Base-by-base conservation (phyloP, 2,329 filamentous ascomycete genomes). In the Neonectria magnoliae region DNA sequence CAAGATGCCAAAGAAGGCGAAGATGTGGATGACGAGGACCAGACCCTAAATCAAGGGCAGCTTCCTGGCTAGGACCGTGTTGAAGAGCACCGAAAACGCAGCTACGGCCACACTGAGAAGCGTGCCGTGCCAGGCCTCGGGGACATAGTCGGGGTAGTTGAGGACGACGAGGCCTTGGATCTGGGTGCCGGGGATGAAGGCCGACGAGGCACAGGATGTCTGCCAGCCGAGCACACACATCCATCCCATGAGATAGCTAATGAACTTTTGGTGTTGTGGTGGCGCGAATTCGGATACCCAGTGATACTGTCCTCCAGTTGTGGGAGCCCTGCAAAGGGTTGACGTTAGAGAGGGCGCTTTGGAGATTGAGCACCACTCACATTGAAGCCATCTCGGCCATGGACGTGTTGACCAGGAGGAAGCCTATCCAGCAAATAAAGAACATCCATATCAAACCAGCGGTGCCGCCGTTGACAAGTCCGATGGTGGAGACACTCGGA, bases 261-360 rank as follows among this genome's bases (percentile, higher is more conserved):
- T 76, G 38, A 84, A 81, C 60, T 84, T 86, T 67, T 88, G 85
- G 56, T 81, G 79, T 47, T 76, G 74, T 0, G 74, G 76, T 0
- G 85, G 82, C 1, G 84, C 81, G 64, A 87, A 86, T 55, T 86
- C 84, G 1, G 81, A 86, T 1, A 87, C 84, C 85, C 85, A 88
- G 67, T 87, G 84, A 65, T 88, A 88, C 68, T 88, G 86, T 1
- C 87, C 87, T 22, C 86, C 86, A 7, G 82, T 81, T 0, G 85
- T 88, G 0, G 86, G 86, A 2, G 85, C 85, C 70, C 70, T 72
- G 16, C 0, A 18, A 11, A 36, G 11, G 13, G 1, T 22, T 51
- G 2, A 29, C 1, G 57, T 67, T 0, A 71, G 4, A 42, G 36
- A 20, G 48, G 11, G 16, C 13, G 10, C 41, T 9, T 36, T 57